These are phyloP conservation scores for Cardamine resedifolia DNA, from an alignment of 345 rosid species.

Conservation along the genomic window DNA sequence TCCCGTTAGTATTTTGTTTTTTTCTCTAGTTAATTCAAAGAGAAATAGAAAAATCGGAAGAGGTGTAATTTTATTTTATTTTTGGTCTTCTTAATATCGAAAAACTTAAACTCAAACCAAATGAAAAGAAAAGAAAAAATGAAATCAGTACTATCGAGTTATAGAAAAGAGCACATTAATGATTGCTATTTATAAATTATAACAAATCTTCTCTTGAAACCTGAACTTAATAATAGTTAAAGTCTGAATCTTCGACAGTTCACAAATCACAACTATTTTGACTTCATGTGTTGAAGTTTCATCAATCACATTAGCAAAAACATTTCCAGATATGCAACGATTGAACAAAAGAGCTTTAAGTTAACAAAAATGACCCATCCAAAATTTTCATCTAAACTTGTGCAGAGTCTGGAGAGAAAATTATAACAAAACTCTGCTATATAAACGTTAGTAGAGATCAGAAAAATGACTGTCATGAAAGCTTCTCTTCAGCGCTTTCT, in stretches of 20 bases:
- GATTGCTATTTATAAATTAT: background rate
- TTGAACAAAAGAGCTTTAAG: background rate
- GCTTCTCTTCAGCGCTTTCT: slow-evolving; percentile 64
- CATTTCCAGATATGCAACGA: background rate
- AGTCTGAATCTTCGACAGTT: background rate
- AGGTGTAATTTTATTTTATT: background rate
- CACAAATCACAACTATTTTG: background rate
- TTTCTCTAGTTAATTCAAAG: background rate
- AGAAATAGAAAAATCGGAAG: background rate
- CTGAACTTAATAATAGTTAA: background rate
- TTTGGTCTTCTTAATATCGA: background rate
- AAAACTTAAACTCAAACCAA: background rate
- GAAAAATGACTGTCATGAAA: slow-evolving; percentile 1
- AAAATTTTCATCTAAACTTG: background rate
- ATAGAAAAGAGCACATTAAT: background rate
- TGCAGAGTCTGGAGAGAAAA: slow-evolving; percentile 5
- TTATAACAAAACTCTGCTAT: background rate
- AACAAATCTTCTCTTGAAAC: background rate
- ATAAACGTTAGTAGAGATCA: slow-evolving; percentile 13
- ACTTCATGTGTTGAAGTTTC: slow-evolving; percentile 7
- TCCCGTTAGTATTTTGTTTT: background rate
- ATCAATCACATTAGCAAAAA: slow-evolving; percentile 7
- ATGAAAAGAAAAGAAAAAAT: background rate
- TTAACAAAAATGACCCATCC: background rate
- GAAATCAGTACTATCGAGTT: background rate